Evolutionary conservation across 2,329 filamentous ascomycete species (phyloP).

Genomic region (Lecanoromycetidae sp.): DNA sequence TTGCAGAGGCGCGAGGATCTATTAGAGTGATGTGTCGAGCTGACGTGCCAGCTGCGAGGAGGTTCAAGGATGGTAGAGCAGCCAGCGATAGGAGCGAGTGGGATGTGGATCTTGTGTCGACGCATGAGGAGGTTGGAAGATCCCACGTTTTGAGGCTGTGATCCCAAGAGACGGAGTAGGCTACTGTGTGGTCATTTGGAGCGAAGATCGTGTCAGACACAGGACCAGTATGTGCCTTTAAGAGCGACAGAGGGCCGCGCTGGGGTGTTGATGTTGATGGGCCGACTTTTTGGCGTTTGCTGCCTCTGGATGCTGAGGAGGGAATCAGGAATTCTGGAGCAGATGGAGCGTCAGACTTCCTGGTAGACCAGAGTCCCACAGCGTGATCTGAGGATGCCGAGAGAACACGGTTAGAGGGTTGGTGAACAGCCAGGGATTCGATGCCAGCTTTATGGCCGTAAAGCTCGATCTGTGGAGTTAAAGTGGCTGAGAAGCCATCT

Average conservation of each 20-base stretch:
- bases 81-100: constrained; percentile 71
- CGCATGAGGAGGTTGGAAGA: constrained; percentile 63
- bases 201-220: constrained; percentile 78
- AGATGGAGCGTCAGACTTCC: constrained; percentile 61
- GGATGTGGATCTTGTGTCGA: constrained; percentile 71
- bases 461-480: constrained; percentile 67
- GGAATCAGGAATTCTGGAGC: constrained; percentile 60
- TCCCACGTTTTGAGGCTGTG: constrained; percentile 87
- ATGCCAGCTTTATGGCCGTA: constrained; percentile 69
- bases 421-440: constrained; percentile 63
- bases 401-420: constrained; percentile 62
- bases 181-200: constrained; percentile 70
- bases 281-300: constrained; percentile 66
- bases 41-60: constrained; percentile 64
- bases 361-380: constrained; percentile 80
- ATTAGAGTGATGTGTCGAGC: constrained; percentile 85
- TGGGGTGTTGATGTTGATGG: constrained; percentile 47
- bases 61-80: constrained; percentile 53
- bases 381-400: constrained; percentile 74
- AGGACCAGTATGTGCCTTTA: constrained; percentile 58
- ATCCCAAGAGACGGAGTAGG: constrained; percentile 84
- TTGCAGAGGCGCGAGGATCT: constrained; percentile 70
- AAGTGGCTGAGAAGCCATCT: constrained; percentile 46
- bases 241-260: constrained; percentile 64
- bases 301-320: constrained; percentile 46